phyloP scores from a whole-genome alignment of 2,329 filamentous ascomycete species.

The Colletotrichum chrysophilum region DNA sequence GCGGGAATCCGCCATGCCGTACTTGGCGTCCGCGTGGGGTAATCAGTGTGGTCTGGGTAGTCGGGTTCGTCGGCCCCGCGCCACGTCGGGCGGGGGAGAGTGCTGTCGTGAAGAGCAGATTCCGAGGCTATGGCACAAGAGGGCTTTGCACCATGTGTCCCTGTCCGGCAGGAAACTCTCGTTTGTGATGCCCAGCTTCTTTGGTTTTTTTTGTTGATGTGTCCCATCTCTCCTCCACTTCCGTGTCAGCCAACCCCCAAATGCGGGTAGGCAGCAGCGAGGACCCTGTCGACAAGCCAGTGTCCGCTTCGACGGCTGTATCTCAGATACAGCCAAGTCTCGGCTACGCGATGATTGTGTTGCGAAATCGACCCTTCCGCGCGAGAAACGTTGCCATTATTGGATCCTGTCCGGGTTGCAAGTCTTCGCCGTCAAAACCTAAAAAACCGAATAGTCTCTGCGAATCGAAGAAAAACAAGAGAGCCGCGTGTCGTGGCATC shows the following conservation, averaged over 20 bases:
- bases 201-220: constrained; percentile 25
- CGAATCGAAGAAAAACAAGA: constrained; percentile 20
- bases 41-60: constrained; percentile 16
- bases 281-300: constrained; percentile 49
- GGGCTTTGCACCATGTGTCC: constrained; percentile 26
- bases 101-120: constrained; percentile 3
- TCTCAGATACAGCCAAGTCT: constrained; percentile 42
- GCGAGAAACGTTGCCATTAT: constrained; percentile 23
- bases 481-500: constrained; percentile 31
- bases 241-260: constrained; percentile 22
- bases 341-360: constrained; percentile 39
- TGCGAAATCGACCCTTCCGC: constrained; percentile 32
- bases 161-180: constrained; percentile 36
- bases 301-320: constrained; percentile 44
- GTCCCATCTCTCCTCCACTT: constrained; percentile 33
- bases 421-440: constrained; percentile 20
- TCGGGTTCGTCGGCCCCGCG: constrained; percentile 10
- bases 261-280: constrained; percentile 25
- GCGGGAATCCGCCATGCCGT: constrained; percentile 14
- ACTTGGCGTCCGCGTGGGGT: constrained; percentile 17
- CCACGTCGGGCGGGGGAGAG: not conserved
- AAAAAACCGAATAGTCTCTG: constrained; percentile 23
- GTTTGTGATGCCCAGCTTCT: constrained; percentile 33
- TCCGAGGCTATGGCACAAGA: constrained; percentile 11
- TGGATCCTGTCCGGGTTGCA: constrained; percentile 33